Base-by-base conservation (phyloP, 495 filamentous ascomycete genomes). In the Cercophora samala region DNA sequence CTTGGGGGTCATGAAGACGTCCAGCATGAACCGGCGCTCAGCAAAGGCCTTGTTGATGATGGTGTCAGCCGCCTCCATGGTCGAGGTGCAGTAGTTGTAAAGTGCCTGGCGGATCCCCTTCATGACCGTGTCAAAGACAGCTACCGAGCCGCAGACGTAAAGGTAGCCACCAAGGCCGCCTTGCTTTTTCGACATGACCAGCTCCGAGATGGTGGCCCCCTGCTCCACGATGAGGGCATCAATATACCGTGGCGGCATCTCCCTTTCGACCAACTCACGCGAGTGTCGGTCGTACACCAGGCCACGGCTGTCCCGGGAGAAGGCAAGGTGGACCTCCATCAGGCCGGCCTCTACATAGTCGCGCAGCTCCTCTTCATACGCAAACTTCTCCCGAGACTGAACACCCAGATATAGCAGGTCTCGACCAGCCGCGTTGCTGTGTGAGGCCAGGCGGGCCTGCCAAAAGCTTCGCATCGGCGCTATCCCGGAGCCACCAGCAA, bases 1-100 rank as follows among this genome's bases (percentile, higher is more conserved):
- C 67, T 78, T 80, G 6, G 82, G 82, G 17, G 82, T 83, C 82
- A 85, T 85, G 71, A 84, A 85, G 62, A 85, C 82, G 64, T 85
- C 82, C 1, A 85, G 75, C 82, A 85, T 85, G 65, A 85, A 81
- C 42, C 82, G 74, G 0, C 82, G 76, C 68, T 85, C 82, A 0
- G 82, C 82, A 64, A 85, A 84, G 8, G 82, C 82, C 63, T 78
- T 81, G 64, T 80, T 82, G 62, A 83, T 66, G 15, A 85, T 76
- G 29, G 75, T 72, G 23, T 85, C 82, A 11, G 80, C 77, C 4
- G 77, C 75, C 63, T 81, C 77, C 71, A 81, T 77, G 4, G 80
- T 82, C 11, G 80, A 78, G 46, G 77, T 78, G 66, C 80, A 77
- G 69, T 81, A 74, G 54, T 78, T 81, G 69, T 85, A 85, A 37